Evolutionary conservation across 306 rosid genomes (phyloP), one percentile per base, ranked within the genome.

Genomic region (Hippophae tibetana): DNA sequence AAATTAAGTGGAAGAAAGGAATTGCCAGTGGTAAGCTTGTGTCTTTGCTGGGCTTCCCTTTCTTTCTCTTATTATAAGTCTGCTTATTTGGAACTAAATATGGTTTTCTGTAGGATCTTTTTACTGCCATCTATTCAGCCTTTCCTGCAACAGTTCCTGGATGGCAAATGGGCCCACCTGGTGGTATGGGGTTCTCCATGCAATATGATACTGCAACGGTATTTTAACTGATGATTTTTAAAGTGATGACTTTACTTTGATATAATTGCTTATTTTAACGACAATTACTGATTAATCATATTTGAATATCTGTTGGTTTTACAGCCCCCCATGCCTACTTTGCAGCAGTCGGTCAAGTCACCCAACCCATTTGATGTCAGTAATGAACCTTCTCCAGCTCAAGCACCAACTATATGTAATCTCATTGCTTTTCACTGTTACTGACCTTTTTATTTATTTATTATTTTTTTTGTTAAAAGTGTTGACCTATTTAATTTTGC

Each of bases 151-250:
- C 84, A 31, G 82, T 72, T 72, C 79, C 71, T 5, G 89, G 86
- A 68, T 93, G 99, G 99, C 95, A 84, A 64, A 64, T 74, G 75
- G 86, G 92, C 60, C 79, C 69, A 46, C 89, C 85, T 40, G 88
- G 57, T 66, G 86, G 82, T 69, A 71, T 82, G 93, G 90, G 80
- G 54, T 73, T 66, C 59, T 43, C 70, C 11, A 77, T 80, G 83
- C 95, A 63, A 61, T 93, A 88, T 73, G 63, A 79, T 79, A 60
- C 77, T 59, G 56, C 65, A 13, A 64, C 58, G 89, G 99, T 93
- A 86, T 60, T 58, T 56, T 78, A 66, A 52, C 52, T 52, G 56
- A 51, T 54, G 67, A 42, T 44, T 53, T 72, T 52, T 63, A 48
- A 48, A 49, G 18, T 6, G n/a, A 7, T 14, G 13, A 59, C 47